These are phyloP conservation scores for Setomelanomma holmii DNA, from an alignment of 2,329 filamentous ascomycete species.

Conservation along the genomic window DNA sequence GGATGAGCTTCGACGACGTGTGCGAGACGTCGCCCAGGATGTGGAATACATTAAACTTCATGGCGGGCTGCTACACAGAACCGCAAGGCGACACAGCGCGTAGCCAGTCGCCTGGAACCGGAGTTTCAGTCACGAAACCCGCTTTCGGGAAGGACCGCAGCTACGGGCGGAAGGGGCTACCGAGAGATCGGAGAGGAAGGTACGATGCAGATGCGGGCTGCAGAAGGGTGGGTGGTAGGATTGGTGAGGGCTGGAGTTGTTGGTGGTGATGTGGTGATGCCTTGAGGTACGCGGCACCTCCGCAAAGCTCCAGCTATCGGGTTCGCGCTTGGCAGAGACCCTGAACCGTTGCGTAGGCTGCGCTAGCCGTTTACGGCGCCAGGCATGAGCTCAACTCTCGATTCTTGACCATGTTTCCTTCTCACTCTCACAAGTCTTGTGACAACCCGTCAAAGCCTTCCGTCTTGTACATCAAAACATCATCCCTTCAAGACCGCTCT, in stretches of 20 bases:
- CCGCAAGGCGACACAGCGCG: slow-evolving; percentile 29
- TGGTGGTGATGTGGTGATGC: slow-evolving; percentile 9
- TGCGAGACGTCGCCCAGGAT: slow-evolving; percentile 86
- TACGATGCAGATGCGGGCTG: slow-evolving; percentile 1
- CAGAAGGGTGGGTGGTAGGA: neutral
- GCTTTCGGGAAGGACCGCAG: neutral
- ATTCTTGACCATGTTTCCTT: too few species aligned
- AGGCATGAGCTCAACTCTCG: too few species aligned
- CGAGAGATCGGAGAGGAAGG: neutral
- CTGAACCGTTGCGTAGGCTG: neutral
- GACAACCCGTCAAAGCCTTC: too few species aligned
- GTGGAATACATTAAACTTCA: slow-evolving; percentile 66
- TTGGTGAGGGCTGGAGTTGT: neutral
- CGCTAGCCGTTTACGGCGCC: neutral
- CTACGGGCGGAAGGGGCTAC: slow-evolving; percentile 2
- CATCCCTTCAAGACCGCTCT: too few species aligned
- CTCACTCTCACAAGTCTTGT: too few species aligned
- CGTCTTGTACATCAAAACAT: too few species aligned
- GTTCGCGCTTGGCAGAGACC: neutral
- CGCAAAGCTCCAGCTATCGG: slow-evolving; percentile 5
- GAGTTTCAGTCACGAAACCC: neutral
- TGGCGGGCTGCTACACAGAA: slow-evolving; percentile 17
- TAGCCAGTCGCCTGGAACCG: slow-evolving; percentile 27
- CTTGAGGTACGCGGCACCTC: neutral
- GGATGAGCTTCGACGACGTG: slow-evolving; percentile 83